Conservation (phyloP, 495 filamentous ascomycete genomes). For the Hyaloscypha variabilis region DNA sequence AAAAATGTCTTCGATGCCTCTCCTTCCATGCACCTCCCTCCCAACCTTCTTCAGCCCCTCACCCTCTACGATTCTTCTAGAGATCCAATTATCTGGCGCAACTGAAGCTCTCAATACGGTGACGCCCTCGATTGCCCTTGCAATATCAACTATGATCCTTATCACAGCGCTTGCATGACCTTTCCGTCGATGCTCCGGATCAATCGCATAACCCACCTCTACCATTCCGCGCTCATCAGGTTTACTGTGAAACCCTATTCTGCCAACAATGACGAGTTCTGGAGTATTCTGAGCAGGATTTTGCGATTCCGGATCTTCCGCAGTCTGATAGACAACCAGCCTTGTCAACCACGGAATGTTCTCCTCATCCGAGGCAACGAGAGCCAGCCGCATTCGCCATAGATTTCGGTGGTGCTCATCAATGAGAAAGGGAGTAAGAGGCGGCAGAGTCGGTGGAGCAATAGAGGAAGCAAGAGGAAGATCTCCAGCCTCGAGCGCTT, state of each 20-base stretch:
- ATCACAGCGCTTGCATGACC: background rate
- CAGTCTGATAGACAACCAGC: background rate
- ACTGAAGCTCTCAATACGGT: background rate
- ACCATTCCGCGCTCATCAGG: slow-evolving; percentile 5
- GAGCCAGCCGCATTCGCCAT: background rate
- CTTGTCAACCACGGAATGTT: background rate
- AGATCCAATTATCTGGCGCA: background rate
- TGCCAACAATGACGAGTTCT: background rate
- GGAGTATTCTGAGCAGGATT: background rate
- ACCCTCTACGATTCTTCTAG: background rate
- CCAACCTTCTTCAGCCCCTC: background rate
- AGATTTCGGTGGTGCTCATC: background rate
- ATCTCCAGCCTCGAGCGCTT: background rate
- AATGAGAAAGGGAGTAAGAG: background rate
- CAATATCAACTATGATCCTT: slow-evolving; percentile 5
- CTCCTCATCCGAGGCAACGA: background rate
- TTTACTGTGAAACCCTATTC: background rate
- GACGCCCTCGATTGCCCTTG: background rate
- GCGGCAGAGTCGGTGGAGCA: background rate
- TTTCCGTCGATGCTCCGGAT: background rate
- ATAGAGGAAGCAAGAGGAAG: background rate
- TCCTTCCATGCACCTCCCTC: background rate
- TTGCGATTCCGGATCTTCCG: background rate
- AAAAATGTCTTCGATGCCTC: background rate
- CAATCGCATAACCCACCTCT: slow-evolving; percentile 2